A percentile compares a stretch with the other conserved stretches of the same genome.
phyloP scores from a whole-genome alignment of 805 yeast species.

The Schizosaccharomyces cryophilus region DNA sequence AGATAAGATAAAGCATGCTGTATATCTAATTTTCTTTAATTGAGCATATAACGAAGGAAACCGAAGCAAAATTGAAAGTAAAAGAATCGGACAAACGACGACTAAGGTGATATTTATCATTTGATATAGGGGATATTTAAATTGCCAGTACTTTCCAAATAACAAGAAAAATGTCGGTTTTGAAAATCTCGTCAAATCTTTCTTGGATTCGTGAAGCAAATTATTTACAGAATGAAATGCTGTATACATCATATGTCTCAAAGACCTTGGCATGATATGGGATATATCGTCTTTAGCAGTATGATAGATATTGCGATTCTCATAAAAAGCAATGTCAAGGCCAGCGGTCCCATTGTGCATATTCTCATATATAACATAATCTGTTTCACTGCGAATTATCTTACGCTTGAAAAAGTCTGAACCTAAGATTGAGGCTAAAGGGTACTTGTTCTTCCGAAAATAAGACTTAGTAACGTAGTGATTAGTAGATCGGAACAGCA shows the following conservation, averaged over 20 bases:
- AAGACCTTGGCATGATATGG: slow-evolving; percentile 37
- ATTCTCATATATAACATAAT: slow-evolving; percentile 42
- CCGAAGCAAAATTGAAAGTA: slow-evolving; percentile 20
- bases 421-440: slow-evolving; percentile 57
- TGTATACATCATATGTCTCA: slow-evolving; percentile 66
- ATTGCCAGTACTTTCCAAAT: slow-evolving; percentile 11
- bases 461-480: slow-evolving; percentile 36
- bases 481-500: slow-evolving; percentile 41
- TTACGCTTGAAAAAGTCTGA: slow-evolving; percentile 53
- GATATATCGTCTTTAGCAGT: slow-evolving; percentile 47
- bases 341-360: slow-evolving; percentile 38
- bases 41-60: neutral
- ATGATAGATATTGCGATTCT: slow-evolving; percentile 65
- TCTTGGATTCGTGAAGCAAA: slow-evolving; percentile 20
- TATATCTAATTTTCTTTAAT: neutral
- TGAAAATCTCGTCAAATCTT: slow-evolving; percentile 11
- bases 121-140: slow-evolving; percentile 3
- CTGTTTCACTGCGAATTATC: slow-evolving; percentile 58
- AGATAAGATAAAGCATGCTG: neutral
- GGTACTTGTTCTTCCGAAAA: slow-evolving; percentile 31
- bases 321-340: slow-evolving; percentile 69
- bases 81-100: slow-evolving; percentile 28
- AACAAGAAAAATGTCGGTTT: slow-evolving; percentile 33
- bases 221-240: slow-evolving; percentile 34
- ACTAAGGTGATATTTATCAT: slow-evolving; percentile 27